These are phyloP conservation scores for Phaeotremella fagi DNA, from an alignment of 768 basidiomycete genomes.

Conservation along the genomic window DNA sequence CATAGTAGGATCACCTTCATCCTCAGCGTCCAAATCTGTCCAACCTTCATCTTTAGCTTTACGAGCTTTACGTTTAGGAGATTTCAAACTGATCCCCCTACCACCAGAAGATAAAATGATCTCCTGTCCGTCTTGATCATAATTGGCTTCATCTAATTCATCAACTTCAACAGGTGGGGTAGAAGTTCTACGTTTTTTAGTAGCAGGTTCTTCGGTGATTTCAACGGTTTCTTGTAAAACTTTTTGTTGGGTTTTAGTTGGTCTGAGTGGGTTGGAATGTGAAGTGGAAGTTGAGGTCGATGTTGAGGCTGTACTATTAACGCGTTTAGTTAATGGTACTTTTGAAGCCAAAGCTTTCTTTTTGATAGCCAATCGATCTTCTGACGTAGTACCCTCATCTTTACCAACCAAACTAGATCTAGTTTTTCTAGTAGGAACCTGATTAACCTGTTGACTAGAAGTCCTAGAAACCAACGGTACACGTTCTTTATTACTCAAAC, in stretches of 20 bases:
- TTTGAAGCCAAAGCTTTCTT: not conserved
- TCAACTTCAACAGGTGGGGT: constrained; percentile 52
- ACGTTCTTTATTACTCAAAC: no score
- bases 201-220: constrained; percentile 17
- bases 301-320: constrained; percentile 18
- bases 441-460: not conserved
- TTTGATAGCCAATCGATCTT: not conserved
- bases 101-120: constrained; percentile 33
- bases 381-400: not conserved
- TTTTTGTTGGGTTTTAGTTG: constrained; percentile 18
- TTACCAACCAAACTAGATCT: not conserved
- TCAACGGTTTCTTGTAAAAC: constrained; percentile 4
- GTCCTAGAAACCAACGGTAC: constrained; percentile 17
- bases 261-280: constrained; percentile 16
- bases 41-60: constrained; percentile 58
- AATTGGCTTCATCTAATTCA: constrained; percentile 59
- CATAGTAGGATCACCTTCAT: constrained; percentile 91
- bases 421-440: not conserved
- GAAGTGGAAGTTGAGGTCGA: constrained; percentile 24
- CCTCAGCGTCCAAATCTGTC: constrained; percentile 89
- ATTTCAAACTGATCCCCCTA: constrained; percentile 12
- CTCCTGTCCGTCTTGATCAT: constrained; percentile 53
- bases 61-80: constrained; percentile 10
- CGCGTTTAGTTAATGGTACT: not conserved
- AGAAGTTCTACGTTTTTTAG: constrained; percentile 35